Conservation (phyloP, 768 basidiomycete genomes). For the Dictyophora rubrovolvata region DNA sequence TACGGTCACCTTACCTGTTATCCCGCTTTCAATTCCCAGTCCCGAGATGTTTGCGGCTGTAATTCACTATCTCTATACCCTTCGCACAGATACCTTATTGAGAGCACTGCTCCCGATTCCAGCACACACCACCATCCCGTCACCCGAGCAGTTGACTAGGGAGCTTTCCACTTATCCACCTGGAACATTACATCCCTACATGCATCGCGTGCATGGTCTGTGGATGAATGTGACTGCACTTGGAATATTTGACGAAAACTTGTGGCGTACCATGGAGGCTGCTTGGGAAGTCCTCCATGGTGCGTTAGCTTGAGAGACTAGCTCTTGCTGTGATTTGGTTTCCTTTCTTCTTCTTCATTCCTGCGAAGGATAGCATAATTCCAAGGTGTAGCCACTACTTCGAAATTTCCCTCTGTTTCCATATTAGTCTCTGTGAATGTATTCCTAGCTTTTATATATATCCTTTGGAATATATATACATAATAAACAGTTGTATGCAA, state of each 20-base stretch:
- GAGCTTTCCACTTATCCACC: slow-evolving; percentile 29
- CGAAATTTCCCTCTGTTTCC: neutral
- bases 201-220: slow-evolving; percentile 45
- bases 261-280: slow-evolving; percentile 60
- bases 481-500: neutral
- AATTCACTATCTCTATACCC: slow-evolving; percentile 58
- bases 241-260: slow-evolving; percentile 52
- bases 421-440: neutral
- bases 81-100: slow-evolving; percentile 40
- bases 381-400: neutral
- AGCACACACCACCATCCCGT: slow-evolving; percentile 16
- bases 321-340: too few relatives aligned
- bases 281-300: slow-evolving; percentile 60
- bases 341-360: neutral
- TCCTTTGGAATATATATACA: neutral
- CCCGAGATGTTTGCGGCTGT: slow-evolving; percentile 52
- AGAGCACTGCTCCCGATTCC: slow-evolving; percentile 16
- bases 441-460: neutral
- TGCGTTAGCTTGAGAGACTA: slow-evolving; percentile 26
- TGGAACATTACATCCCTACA: slow-evolving; percentile 20
- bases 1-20: slow-evolving; percentile 45
- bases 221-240: slow-evolving; percentile 66
- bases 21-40: slow-evolving; percentile 51
- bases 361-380: neutral
- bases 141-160: slow-evolving; percentile 20